Percentiles rank a stretch among this genome's conserved stretches.
Conservation (phyloP, 805 yeast species). For the Suhomyces pyralidae region DNA sequence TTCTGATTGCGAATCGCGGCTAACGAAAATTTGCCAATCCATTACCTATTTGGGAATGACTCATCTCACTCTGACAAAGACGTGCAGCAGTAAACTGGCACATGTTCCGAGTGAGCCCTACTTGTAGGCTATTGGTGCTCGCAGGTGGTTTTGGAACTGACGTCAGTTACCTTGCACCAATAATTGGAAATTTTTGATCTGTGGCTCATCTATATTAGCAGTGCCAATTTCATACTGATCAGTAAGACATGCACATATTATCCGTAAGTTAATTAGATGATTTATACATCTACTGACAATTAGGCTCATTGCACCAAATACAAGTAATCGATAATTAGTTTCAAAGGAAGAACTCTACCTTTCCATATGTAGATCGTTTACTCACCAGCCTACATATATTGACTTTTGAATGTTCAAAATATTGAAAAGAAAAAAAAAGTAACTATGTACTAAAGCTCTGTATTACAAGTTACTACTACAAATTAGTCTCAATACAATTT, state of each 20-base stretch:
- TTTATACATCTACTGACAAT: too few species aligned
- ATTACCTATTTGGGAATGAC: constrained; percentile 27
- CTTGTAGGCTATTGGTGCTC: background rate
- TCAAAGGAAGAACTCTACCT: too few species aligned
- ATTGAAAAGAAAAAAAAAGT: too few species aligned
- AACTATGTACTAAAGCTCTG: background rate
- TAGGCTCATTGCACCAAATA: background rate
- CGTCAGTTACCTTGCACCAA: background rate
- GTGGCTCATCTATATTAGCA: background rate
- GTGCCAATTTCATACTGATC: background rate
- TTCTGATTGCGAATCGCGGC: constrained; percentile 37
- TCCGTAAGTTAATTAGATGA: background rate
- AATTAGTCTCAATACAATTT: background rate
- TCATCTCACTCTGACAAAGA: constrained; percentile 10
- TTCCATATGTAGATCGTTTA: too few species aligned
- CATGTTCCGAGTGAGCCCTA: background rate
- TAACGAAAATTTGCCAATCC: constrained; percentile 16
- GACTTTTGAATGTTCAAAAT: too few species aligned
- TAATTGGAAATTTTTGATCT: background rate
- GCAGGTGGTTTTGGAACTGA: background rate
- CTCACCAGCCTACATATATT: too few species aligned
- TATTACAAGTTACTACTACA: background rate
- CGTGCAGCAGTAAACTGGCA: background rate
- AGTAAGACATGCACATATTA: background rate
- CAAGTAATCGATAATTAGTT: too few species aligned